Base-by-base conservation (phyloP, 1,139 yeast species). In the Spathaspora sp. region DNA sequence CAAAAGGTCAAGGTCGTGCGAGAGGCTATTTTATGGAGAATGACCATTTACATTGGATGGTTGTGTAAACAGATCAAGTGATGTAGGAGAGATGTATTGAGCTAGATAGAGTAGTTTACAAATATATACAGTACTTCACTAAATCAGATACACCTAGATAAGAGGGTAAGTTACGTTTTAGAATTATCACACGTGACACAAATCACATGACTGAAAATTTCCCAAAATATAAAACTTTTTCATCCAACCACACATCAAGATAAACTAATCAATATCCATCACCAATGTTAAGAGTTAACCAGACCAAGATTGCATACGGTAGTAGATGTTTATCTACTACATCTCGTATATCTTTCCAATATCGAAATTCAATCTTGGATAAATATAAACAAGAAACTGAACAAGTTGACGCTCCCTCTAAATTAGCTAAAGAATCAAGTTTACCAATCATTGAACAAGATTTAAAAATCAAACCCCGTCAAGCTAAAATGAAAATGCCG, bases 371-470 rank as follows among this genome's bases (percentile, higher is more conserved):
- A 8, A 51, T 58, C n/a, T 53, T 61, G 31, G 55, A 57, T 49
- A 63, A 63, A 46, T 58, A 54, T 41, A 56, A 56, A 47, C 16
- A 17, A 11, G 56, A 56, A 18, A 49, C 47, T 38, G 68, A 66
- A 39, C 26, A 18, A 5, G 26, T 65, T 36, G 61, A 63, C 27
- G 64, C 82, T 4, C 82, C 82, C 3, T 57, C 64, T 20, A 63
- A 67, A 27, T 57, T 79, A 45, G 85, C 84, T 3, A 60, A 70
- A 42, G 77, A 75, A 39, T 79, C 84, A 2, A 64, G 67, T 4
- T 63, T 80, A 40, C 83, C 84, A 15, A 64, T 66, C 31, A 65
- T 76, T 25, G 69, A 70, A 45, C 81, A 78, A 44, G 61, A 62
- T 37, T 62, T 69, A 24, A 70, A 72, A 47, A 68, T 57, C 17